A percentile compares a stretch with the other conserved stretches of the same genome.
Conservation (phyloP, 192 early-diverging fungal species). For the Entophlyctis helioformis region DNA sequence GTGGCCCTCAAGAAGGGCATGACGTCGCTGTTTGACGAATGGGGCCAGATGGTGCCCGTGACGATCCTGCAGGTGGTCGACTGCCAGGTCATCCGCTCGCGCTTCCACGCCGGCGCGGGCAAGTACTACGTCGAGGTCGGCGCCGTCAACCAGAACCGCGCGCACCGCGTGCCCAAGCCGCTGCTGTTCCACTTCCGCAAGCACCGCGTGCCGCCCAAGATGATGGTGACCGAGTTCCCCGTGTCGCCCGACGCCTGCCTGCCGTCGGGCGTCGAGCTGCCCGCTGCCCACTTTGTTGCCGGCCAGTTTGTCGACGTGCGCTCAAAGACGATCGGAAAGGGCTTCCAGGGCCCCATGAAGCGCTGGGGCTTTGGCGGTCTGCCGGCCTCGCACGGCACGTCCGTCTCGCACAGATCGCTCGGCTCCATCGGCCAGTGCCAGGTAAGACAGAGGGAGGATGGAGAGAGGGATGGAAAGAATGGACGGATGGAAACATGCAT, state of each 20-base stretch:
- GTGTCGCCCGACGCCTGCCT: slow-evolving; percentile 77
- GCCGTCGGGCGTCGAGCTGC: slow-evolving; percentile 43
- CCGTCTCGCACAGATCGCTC: slow-evolving; percentile 71
- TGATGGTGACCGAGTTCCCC: slow-evolving; percentile 67
- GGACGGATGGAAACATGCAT: too few species aligned
- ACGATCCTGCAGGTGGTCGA: slow-evolving; percentile 67
- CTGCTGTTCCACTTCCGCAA: slow-evolving; percentile 63
- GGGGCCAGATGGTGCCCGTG: slow-evolving; percentile 79
- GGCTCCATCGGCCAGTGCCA: slow-evolving; percentile 82
- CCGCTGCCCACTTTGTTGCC: slow-evolving; percentile 82
- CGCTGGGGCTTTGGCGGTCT: slow-evolving; percentile 84
- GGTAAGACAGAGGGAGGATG: too few species aligned
- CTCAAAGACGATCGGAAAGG: slow-evolving; percentile 65
- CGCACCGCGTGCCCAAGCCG: slow-evolving; percentile 54
- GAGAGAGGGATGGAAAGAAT: too few species aligned
- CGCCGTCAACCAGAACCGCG: slow-evolving; percentile 14
- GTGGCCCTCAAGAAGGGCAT: slow-evolving; percentile 92
- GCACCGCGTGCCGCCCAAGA: slow-evolving; percentile 62
- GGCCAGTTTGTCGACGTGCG: slow-evolving; percentile 80
- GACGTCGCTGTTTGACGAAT: slow-evolving; percentile 88
- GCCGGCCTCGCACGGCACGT: slow-evolving; percentile 89
- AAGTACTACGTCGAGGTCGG: slow-evolving; percentile 34
- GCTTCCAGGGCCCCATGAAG: slow-evolving; percentile 97
- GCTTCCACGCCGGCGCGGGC: slow-evolving; percentile 18
- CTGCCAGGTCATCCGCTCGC: slow-evolving; percentile 26